phyloP scores from a whole-genome alignment of 495 filamentous ascomycete species.

The Neurospora sp. region DNA sequence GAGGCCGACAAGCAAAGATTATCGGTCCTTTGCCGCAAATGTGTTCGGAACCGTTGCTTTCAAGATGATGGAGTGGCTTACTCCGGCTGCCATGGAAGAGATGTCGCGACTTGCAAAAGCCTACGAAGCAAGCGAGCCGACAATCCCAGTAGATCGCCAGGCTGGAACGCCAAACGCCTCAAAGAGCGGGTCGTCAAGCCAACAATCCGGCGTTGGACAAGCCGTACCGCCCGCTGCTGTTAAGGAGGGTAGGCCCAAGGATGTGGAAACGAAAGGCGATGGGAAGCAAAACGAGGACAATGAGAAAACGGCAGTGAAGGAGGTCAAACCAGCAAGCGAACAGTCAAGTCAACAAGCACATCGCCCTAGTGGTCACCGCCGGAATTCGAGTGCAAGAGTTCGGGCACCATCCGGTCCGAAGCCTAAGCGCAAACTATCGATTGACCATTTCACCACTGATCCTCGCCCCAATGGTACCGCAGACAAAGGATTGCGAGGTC shows the following conservation, averaged over 20 bases:
- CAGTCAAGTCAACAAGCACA: conserved; percentile 4
- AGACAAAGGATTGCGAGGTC: conserved; percentile 25
- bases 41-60: conserved; percentile 68
- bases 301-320: background rate
- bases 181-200: background rate
- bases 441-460: conserved; percentile 27
- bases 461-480: conserved; percentile 14
- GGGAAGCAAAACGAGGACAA: conserved; percentile 1
- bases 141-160: background rate
- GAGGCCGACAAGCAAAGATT: conserved; percentile 55
- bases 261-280: background rate
- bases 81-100: conserved; percentile 39
- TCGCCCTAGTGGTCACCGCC: conserved; percentile 18
- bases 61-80: conserved; percentile 72
- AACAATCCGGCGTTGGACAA: background rate
- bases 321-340: background rate
- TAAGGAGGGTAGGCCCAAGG: background rate
- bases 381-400: conserved; percentile 36
- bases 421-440: conserved; percentile 25
- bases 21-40: conserved; percentile 75
- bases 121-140: conserved; percentile 2
- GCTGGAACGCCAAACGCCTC: background rate
- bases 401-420: conserved; percentile 27
- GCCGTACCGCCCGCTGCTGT: background rate
- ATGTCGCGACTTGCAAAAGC: conserved; percentile 22